Evolutionary conservation across 148 eudicot genomes (phyloP), one percentile per base, ranked within the genome.

Genomic region (Selenicereus undatus): DNA sequence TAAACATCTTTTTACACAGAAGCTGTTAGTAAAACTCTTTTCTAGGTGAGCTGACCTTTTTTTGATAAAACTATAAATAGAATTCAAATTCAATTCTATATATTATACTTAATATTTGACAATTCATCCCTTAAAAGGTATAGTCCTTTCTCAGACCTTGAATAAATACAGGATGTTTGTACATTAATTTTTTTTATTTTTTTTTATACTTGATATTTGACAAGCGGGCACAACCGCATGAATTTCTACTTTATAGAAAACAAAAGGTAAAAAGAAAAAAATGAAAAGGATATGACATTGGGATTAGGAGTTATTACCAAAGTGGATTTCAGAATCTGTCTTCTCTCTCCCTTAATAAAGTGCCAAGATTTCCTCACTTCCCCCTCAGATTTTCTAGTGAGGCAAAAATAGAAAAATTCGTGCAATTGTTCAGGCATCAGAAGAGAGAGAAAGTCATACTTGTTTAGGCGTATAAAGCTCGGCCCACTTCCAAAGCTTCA

Each of bases 241-340:
- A n/a, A n/a, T 39, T 7, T 39, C 5, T 39, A 48, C 52, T 48
- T 66, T 65, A 0, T 16, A 6, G 50, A 11, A 45, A 43, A 45
- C 26, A 75, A 42, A 54, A 76, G 52, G 39, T 26, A 0, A 5
- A 81, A 39, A 32, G 30, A 36, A 18, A 36, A 18, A 29, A 21
- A 52, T 1, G 10, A 26, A 65, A n/a, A 75, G 10, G 45, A 9
- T 39, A 35, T 42, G 24, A 75, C 21, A 32, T 81, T 76, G 83
- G 83, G 83, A 81, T 81, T 36, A 35, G 74, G 83, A 81, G 83
- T 75, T 75, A 78, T 81, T 81, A 75, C 62, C 62, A 86, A 86
- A 86, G 88, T 86, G 84, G 88, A 86, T 78, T 78, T 81, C 71
- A 78, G 84, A 84, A 83, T 83, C 86, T 80, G 75, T 39, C 70